Evolutionary conservation across 176 grass and related monocot genomes (phyloP).

Genomic region (Metroxylon sagu): DNA sequence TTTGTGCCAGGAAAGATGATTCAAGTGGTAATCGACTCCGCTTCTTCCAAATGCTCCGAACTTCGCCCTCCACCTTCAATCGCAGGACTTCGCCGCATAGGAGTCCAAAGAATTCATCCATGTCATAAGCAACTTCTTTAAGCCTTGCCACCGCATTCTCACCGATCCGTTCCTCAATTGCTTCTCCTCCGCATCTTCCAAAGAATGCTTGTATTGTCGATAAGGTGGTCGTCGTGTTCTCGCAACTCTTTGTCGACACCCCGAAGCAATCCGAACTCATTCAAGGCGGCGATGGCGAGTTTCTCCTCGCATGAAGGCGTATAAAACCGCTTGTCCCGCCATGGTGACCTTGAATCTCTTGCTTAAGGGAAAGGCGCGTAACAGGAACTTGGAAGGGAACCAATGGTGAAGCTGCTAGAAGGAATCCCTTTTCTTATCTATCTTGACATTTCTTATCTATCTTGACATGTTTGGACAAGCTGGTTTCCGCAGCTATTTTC

Average conservation of each 20-base stretch:
- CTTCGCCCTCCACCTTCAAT: constrained; percentile 35
- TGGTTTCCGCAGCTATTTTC: no score
- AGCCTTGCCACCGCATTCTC: constrained; percentile 43
- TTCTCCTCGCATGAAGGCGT: constrained; percentile 70
- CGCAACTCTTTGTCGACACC: constrained; percentile 38
- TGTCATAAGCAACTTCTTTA: constrained; percentile 51
- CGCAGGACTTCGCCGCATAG: constrained; percentile 26
- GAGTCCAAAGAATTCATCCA: constrained; percentile 72
- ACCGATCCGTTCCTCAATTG: constrained; percentile 47
- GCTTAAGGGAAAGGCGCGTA: no score
- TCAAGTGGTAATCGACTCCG: no score
- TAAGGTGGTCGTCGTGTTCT: constrained; percentile 33
- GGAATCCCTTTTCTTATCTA: no score
- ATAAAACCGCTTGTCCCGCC: constrained; percentile 42
- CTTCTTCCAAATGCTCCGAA: no score
- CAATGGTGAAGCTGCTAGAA: no score
- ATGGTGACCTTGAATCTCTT: background rate
- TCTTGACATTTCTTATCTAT: no score
- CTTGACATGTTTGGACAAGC: no score
- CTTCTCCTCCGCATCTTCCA: constrained; percentile 69
- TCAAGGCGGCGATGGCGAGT: constrained; percentile 29
- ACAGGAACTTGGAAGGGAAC: no score
- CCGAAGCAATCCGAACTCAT: constrained; percentile 36
- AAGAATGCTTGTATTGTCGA: constrained; percentile 37
- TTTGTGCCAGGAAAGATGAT: no score